Evolutionary conservation across 2,329 filamentous ascomycete species (phyloP), one percentile per base, ranked within the genome.

Genomic region (Ploettnerulaceae sp.): DNA sequence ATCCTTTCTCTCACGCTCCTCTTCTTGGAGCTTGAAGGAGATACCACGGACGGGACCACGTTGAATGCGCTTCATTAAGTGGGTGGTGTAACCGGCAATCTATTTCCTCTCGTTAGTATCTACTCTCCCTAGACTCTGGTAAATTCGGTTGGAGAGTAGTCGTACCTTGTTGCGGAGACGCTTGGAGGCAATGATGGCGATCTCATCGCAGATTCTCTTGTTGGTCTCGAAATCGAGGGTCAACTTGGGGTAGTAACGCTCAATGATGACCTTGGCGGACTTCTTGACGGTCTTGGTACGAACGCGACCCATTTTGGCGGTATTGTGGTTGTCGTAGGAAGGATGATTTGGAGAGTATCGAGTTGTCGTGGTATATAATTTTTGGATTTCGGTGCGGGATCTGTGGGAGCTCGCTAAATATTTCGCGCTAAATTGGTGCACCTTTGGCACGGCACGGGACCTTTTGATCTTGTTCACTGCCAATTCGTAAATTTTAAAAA

Each of bases 11-110:
- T 98, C 93, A 82, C 93, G 89, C 85, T 98, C 93, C 81, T 98
- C 93, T 80, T 98, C 93, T 79, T 98, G 93, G 54, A 98, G 88
- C 84, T 98, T 98, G 90, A 98, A 98, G 74, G 94, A 98, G 77
- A 98, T 98, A 80, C 93, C 93, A 67, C 93, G 94, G 74, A 98
- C 93, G 61, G 93, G 93, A 61, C 93, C 93, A 72, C 93, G 89
- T 81, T 97, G 93, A 66, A 98, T 98, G 75, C 93, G 93, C 85
- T 97, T 97, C 94, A 98, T 98, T 75, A 94, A 72, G 71, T 95
- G 89, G 62, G 93, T 97, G 66, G 91, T 95, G 84, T 95, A 97
- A 67, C 93, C 93, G 68, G 93, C 90, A 77, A 95, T 94, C 88
- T 91, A 60, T 44, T 40, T n/a, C n/a, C n/a, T n/a, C n/a, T 6